phyloP scores from a whole-genome alignment of 2,329 filamentous ascomycete species.

The Cryoendolithus antarcticus region DNA sequence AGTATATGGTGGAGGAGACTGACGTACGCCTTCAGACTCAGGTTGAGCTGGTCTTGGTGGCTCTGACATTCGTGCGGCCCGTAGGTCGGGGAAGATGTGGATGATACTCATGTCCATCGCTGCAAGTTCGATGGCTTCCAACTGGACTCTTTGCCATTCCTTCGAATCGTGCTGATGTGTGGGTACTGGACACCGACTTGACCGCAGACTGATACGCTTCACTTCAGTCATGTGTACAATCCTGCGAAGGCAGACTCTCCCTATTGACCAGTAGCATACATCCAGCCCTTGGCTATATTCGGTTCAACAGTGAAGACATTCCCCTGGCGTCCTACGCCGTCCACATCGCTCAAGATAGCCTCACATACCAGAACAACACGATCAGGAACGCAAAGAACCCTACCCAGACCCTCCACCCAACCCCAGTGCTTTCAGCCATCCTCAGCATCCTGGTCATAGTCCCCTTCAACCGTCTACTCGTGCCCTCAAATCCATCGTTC shows the following conservation, averaged over 20 bases:
- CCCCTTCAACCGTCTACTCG: conserved; percentile 64
- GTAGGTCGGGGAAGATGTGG: conserved; percentile 1
- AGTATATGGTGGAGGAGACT: conserved; percentile 1
- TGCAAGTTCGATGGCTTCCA: background rate
- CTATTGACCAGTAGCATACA: no score
- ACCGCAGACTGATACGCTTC: no score
- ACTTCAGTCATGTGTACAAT: no score
- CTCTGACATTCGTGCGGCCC: background rate
- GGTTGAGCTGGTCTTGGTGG: background rate
- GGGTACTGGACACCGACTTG: no score
- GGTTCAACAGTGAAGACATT: no score
- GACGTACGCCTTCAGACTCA: background rate
- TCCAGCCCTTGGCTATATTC: no score
- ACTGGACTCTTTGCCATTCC: no score
- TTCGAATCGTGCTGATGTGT: no score
- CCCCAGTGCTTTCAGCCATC: conserved; percentile 90
- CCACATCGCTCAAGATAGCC: conserved; percentile 44
- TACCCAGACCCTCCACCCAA: conserved; percentile 91
- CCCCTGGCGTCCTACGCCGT: no score
- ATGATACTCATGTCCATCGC: conserved; percentile 1
- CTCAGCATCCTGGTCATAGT: conserved; percentile 96
- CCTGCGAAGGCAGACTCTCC: no score
- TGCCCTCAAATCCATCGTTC: conserved; percentile 87
- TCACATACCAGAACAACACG: conserved; percentile 81
- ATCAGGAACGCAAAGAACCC: conserved; percentile 75